Conservation (phyloP, 768 basidiomycete species). For the Galerina marginata region DNA sequence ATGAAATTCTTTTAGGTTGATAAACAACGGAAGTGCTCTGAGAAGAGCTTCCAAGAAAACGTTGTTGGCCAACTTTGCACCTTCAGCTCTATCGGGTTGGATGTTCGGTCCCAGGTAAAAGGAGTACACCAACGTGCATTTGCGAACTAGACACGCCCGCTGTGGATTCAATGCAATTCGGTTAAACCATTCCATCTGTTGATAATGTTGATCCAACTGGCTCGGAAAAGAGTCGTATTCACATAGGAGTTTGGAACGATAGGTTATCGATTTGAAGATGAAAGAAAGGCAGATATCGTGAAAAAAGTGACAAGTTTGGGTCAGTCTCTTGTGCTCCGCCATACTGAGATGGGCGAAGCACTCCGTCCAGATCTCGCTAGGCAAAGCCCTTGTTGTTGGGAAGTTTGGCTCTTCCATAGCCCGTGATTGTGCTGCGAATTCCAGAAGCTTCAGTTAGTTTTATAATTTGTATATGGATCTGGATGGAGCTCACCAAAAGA, state of each 20-base stretch:
- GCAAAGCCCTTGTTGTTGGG: background rate
- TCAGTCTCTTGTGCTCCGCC: background rate
- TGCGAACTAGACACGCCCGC: background rate
- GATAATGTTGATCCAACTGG: background rate
- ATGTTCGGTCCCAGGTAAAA: background rate
- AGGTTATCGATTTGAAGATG: background rate
- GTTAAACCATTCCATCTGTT: background rate
- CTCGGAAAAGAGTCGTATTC: background rate
- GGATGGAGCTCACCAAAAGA: too few relatives aligned
- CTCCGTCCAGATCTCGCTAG: slow-evolving; percentile 8
- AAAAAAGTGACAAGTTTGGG: slow-evolving; percentile 1
- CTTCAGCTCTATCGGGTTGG: background rate
- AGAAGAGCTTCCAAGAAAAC: background rate
- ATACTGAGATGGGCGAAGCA: background rate
- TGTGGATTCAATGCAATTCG: background rate
- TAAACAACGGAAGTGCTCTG: background rate
- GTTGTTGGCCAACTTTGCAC: background rate
- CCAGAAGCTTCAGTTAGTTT: too few relatives aligned
- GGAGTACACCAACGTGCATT: background rate
- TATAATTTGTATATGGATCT: too few relatives aligned
- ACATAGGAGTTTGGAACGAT: background rate
- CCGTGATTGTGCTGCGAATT: too few relatives aligned
- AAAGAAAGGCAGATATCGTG: too few relatives aligned
- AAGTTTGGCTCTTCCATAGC: background rate
- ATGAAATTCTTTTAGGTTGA: background rate